Base-by-base conservation (phyloP, 2,329 filamentous ascomycete species). In the Monosporascus ibericus region DNA sequence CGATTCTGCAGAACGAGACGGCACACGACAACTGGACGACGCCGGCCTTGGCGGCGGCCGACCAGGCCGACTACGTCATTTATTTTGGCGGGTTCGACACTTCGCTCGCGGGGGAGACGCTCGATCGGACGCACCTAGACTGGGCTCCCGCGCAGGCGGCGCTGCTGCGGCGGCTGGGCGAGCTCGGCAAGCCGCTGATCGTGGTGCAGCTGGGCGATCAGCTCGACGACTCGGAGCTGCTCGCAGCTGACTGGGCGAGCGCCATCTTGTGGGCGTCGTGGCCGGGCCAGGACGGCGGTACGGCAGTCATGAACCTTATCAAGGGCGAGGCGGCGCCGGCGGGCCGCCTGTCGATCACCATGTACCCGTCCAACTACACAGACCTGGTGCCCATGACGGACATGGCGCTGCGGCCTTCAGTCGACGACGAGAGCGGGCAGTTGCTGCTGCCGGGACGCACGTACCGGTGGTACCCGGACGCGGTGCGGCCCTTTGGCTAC, bases 281-380 rank as follows among this genome's bases (percentile, higher is more conserved):
- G 52, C 81, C 82, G 0, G 81, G 82, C 1, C 81, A 85, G 63
- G 75, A 77, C 39, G 82, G 82, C 14, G 82, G 82, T 2, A 65
- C 67, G 8, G 82, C 81, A 0, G 61, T 84, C 11, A 66, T 82
- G 48, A 72, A 82, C 52, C 69, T 84, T 50, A 59, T 85, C 34
- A 76, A 72, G 8, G 81, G 81, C 2, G 68, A 67, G 3, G 65
- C 63, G 2, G 69, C 77, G 0, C 78, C 78, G 2, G 80, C 79
- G 7, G 81, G 78, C 1, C 69, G 81, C 39, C 62, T 84, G 4
- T 77, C 80, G 1, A 66, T 77, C 2, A 84, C 80, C 1, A 74
- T 80, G 61, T 84, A 84, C 56, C 80, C 79, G 1, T 69, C 74
- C 0, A 64, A 65, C 20, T 84, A 82, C 58, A 70, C 75, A 3